These are phyloP conservation scores for Grosmannia huntii DNA, from an alignment of 2,329 filamentous ascomycete genomes.

Conservation along the genomic window DNA sequence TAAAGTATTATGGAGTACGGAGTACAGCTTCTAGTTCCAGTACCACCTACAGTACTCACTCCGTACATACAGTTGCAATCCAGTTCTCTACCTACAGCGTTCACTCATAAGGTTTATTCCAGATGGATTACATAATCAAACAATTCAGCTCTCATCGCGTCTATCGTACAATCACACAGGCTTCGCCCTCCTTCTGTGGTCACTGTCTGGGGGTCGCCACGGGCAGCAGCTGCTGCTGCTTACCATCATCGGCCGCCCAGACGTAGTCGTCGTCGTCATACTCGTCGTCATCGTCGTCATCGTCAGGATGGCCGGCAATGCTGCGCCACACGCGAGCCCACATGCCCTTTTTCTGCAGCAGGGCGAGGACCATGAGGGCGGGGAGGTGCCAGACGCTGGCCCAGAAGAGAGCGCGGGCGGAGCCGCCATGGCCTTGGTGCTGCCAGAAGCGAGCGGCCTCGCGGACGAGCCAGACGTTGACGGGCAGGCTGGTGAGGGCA, in stretches of 20 bases:
- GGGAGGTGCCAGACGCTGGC: constrained; percentile 95
- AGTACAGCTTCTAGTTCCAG: too few relatives aligned
- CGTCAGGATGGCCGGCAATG: constrained; percentile 46
- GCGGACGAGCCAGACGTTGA: constrained; percentile 75
- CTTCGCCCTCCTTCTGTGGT: not conserved
- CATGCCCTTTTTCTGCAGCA: constrained; percentile 87
- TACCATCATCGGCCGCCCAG: not conserved
- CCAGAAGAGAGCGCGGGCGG: constrained; percentile 82
- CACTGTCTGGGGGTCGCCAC: too few relatives aligned
- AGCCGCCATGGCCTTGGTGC: constrained; percentile 63
- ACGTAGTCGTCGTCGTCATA: not conserved
- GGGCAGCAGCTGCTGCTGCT: not conserved
- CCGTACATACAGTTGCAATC: too few relatives aligned
- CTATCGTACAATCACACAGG: not conserved
- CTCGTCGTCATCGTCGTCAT: constrained; percentile 19
- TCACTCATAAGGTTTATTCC: too few relatives aligned
- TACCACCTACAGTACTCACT: too few relatives aligned
- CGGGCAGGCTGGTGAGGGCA: constrained; percentile 62
- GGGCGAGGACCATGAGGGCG: constrained; percentile 74
- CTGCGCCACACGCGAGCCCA: constrained; percentile 72
- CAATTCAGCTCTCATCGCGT: too few relatives aligned
- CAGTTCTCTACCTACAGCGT: too few relatives aligned
- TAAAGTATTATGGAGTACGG: too few relatives aligned
- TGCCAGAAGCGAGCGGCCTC: constrained; percentile 76
- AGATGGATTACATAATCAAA: too few relatives aligned